phyloP scores from a whole-genome alignment of 768 basidiomycete species.

The Pleurotus djamor region DNA sequence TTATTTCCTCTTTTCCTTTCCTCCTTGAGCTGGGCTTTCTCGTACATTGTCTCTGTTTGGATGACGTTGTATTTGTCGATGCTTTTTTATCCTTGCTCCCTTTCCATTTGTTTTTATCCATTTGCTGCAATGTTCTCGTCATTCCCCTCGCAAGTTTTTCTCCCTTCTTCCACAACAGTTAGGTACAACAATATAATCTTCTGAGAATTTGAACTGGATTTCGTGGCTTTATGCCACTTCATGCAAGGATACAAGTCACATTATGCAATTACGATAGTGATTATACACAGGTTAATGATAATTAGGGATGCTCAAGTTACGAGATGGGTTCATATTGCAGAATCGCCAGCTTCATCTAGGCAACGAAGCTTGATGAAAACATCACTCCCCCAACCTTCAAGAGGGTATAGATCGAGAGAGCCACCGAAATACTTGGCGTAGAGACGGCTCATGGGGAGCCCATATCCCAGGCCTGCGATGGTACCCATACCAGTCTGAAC shows the following conservation, averaged over 20 bases:
- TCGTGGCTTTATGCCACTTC: neutral
- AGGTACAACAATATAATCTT: constrained; percentile 5
- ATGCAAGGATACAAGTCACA: neutral
- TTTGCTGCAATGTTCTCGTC: constrained; percentile 32
- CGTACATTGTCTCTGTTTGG: neutral
- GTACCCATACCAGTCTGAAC: constrained; percentile 84
- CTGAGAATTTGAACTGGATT: neutral
- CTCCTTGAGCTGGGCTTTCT: constrained; percentile 34
- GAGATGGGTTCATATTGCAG: constrained; percentile 26
- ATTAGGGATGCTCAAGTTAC: neutral
- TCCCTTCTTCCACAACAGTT: constrained; percentile 10
- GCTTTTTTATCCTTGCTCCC: constrained; percentile 6
- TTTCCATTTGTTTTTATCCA: constrained; percentile 30
- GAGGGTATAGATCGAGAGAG: constrained; percentile 73
- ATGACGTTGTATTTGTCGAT: constrained; percentile 2
- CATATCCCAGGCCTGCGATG: constrained; percentile 87
- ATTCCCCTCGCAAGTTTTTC: constrained; percentile 23
- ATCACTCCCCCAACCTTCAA: constrained; percentile 81
- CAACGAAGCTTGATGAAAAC: constrained; percentile 49
- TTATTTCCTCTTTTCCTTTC: constrained; percentile 15
- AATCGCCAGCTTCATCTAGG: constrained; percentile 46
- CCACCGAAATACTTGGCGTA: constrained; percentile 87
- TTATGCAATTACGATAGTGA: neutral
- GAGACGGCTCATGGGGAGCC: constrained; percentile 76
- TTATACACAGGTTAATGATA: neutral